These are phyloP conservation scores for Quercus alba DNA, from an alignment of 306 rosid species.

Conservation along the genomic window DNA sequence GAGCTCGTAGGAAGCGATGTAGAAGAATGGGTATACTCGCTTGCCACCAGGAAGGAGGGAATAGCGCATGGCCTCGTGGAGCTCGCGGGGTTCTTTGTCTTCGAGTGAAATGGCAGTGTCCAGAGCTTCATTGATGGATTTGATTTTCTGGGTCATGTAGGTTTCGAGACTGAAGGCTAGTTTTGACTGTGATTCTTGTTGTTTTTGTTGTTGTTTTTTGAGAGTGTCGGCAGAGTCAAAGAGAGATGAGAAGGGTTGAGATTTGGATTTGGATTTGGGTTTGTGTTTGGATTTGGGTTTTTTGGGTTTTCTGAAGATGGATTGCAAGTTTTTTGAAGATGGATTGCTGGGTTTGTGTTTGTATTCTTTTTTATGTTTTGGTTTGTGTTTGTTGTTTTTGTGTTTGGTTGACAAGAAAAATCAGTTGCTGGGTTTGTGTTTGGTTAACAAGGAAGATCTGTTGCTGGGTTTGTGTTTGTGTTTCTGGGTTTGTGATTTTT, in stretches of 20 bases:
- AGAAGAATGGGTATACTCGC: slow-evolving; percentile 57
- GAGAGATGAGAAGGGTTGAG: slow-evolving; percentile 10
- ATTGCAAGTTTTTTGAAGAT: no score
- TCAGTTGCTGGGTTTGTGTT: no score
- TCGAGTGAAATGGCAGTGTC: slow-evolving; percentile 41
- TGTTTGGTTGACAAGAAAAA: no score
- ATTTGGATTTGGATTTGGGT: slow-evolving; percentile 22
- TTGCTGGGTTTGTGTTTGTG: no score
- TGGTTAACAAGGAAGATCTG: no score
- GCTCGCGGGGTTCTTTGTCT: slow-evolving; percentile 47
- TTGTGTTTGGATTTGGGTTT: no score
- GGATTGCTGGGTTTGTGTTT: no score
- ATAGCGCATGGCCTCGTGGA: slow-evolving; percentile 71
- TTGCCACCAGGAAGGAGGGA: slow-evolving; percentile 82
- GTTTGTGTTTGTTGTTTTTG: no score
- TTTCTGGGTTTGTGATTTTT: no score
- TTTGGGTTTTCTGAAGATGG: no score
- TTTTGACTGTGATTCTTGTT: background rate
- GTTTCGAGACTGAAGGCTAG: slow-evolving; percentile 44
- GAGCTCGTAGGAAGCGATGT: slow-evolving; percentile 66
- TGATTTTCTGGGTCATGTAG: slow-evolving; percentile 50
- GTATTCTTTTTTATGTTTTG: no score
- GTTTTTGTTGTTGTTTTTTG: background rate
- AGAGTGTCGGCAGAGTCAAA: slow-evolving; percentile 30
- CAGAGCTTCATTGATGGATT: slow-evolving; percentile 48